Evolutionary conservation across 768 basidiomycete genomes (phyloP), one percentile per base, ranked within the genome.

Genomic region (Chlorophyllum brunneum): DNA sequence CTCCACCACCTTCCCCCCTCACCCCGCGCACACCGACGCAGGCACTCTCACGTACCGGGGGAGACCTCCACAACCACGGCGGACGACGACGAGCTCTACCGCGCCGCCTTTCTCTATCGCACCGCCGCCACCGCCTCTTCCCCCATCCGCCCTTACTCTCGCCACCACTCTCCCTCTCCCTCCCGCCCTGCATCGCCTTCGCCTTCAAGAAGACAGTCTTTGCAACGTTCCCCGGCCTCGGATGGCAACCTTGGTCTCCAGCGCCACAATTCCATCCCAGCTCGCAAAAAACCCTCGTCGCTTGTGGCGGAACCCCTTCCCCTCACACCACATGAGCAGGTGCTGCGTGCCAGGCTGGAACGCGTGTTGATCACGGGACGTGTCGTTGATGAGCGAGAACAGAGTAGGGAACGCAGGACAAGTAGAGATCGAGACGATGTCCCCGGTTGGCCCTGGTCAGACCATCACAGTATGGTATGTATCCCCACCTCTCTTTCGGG

Each of bases 271-370:
- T 51, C 42, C 1, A 38, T 30, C 16, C 49, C 54, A 39, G n/a
- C 40, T 13, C 22, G 39, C 9, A 43, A 40, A 47, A 29, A 30
- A 31, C 42, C 34, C 15, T 7, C 42, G 20, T 26, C 34, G 3
- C 26, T 31, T 1, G 30, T 5, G 5, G 44, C 13, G n/a, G 45
- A 56, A 5, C 36, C 38, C 1, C 20, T 49, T 1, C 31, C 50
- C 4, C 43, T 53, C 23, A 58, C 57, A 1, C 57, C 57, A 3
- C 50, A 58, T 31, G 57, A 56, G 45, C 57, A 58, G 47, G 54
- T 58, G 1, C 54, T 58, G 11, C 55, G 55, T 5, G 58, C 58
- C 33, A 44, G 55, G 20, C 51, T 59, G 16, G 58, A 59, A 16
- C 58, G 49, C 22, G 58, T 59, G n/a, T 43, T 59, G 20, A 48